Base-by-base conservation (phyloP, 1,284 basidiomycete species). In the Inonotus obliquus region DNA sequence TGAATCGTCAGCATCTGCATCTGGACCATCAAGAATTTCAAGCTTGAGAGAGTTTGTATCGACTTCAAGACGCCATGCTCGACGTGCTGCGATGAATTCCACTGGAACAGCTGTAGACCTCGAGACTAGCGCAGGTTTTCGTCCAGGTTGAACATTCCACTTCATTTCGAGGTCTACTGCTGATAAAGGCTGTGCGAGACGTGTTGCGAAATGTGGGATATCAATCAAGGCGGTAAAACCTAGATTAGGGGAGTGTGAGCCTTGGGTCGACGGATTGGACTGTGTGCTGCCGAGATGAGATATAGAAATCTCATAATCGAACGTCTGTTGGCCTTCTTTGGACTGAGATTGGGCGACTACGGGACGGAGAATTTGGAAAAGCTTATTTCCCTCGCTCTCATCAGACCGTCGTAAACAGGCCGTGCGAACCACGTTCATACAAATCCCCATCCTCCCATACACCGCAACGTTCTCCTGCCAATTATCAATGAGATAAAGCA, bases 61-160 rank as follows among this genome's bases (percentile, higher is more conserved):
- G n/a, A 62, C 38, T 27, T 62, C 47, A 13, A 62, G 49, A 4
- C 61, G 48, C 61, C 61, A 62, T 9, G 56, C 56, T 17, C 56
- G 51, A 4, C 29, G 21, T 2, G 61, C 55, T 6, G 61, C 61
- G 6, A 62, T 19, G 39, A 62, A 62, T 35, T 62, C 61, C 10
- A 62, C 39, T 9, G 21, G n/a, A 17, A 62, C 44, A 37, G 37
- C 29, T 10, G 54, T 45, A 23, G n/a, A 21, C 6, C 27, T 17
- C 14, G 47, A 27, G 11, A 56, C 27, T 14, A 48, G 21, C 6
- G 56, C 23, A 3, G 47, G 48, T 23, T 62, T 62, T 38, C 47
- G 27, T 2, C 55, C n/a, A 23, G 17, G 35, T 2, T 37, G 37
- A 37, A 10, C 6, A 21, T 14, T n/a, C 21, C 9, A 21, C 27